phyloP scores from a whole-genome alignment of 2,329 filamentous ascomycete species.

The Fusarium paranaense region DNA sequence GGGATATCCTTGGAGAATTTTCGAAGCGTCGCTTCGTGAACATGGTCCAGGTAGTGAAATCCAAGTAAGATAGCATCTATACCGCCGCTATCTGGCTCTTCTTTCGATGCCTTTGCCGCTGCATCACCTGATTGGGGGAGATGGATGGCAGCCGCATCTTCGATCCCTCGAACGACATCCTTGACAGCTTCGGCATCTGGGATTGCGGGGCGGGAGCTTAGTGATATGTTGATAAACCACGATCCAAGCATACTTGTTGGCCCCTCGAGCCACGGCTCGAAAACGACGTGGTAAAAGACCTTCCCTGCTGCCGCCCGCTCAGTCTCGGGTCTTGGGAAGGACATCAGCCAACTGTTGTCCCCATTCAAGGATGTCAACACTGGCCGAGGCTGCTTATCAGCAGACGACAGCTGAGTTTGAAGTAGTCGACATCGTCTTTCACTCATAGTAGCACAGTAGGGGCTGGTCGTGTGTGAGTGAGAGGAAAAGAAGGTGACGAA shows the following conservation, averaged over 20 bases:
- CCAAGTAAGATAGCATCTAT: slow-evolving; percentile 40
- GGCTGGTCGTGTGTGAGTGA: neutral
- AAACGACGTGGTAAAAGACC: slow-evolving; percentile 48
- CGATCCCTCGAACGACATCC: slow-evolving; percentile 30
- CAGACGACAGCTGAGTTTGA: neutral
- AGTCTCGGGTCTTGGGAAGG: slow-evolving; percentile 44
- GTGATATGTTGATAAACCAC: slow-evolving; percentile 40
- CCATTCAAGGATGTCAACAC: slow-evolving; percentile 49
- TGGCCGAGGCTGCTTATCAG: slow-evolving; percentile 28
- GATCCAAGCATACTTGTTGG: slow-evolving; percentile 26
- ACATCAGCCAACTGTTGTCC: slow-evolving; percentile 51
- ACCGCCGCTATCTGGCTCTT: neutral
- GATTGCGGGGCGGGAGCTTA: slow-evolving; percentile 2
- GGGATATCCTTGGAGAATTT: slow-evolving; percentile 33
- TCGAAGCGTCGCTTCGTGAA: slow-evolving; percentile 32
- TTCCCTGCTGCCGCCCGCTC: slow-evolving; percentile 36
- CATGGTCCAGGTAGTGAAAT: slow-evolving; percentile 35
- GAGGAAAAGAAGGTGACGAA: neutral
- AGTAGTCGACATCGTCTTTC: neutral
- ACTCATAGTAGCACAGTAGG: neutral
- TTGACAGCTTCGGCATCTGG: slow-evolving; percentile 22
- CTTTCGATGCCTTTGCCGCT: neutral
- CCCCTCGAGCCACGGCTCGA: slow-evolving; percentile 50
- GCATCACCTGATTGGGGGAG: neutral
- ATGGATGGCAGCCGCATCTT: slow-evolving; percentile 12